phyloP scores from a whole-genome alignment of 1,284 basidiomycete genomes.

The Austroboletus niveus region DNA sequence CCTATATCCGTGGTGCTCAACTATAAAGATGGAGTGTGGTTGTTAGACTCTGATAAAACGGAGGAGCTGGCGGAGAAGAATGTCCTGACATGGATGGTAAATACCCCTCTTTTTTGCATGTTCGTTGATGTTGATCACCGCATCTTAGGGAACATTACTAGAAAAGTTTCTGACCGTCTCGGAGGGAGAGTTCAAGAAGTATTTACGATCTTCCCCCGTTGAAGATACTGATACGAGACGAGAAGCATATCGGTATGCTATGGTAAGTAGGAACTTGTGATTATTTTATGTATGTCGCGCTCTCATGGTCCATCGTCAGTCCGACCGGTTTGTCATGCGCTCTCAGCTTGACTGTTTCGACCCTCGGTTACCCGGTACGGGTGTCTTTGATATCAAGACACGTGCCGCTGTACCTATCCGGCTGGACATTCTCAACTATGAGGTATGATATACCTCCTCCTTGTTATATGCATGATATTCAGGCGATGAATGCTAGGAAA shows the following conservation, averaged over 20 bases:
- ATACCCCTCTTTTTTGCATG: slow-evolving; percentile 23
- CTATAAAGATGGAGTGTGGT: slow-evolving; percentile 68
- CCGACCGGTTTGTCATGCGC: slow-evolving; percentile 82
- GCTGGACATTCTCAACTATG: slow-evolving; percentile 83
- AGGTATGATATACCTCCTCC: slow-evolving; percentile 40
- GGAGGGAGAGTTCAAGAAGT: slow-evolving; percentile 62
- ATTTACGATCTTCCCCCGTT: slow-evolving; percentile 48
- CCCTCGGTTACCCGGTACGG: slow-evolving; percentile 78
- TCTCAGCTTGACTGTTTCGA: slow-evolving; percentile 94
- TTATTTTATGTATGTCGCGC: neutral
- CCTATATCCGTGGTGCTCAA: slow-evolving; percentile 74
- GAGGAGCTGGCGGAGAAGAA: slow-evolving; percentile 58
- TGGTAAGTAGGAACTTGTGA: slow-evolving; percentile 43
- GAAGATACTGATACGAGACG: slow-evolving; percentile 39
- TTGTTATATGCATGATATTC: neutral
- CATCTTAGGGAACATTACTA: slow-evolving; percentile 73
- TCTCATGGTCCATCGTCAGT: slow-evolving; percentile 40
- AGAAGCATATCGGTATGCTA: slow-evolving; percentile 84
- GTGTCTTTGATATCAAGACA: slow-evolving; percentile 97
- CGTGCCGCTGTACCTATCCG: slow-evolving; percentile 85
- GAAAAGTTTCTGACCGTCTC: slow-evolving; percentile 86
- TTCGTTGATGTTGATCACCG: neutral
- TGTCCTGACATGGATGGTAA: slow-evolving; percentile 78
- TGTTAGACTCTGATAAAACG: slow-evolving; percentile 72
- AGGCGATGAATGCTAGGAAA: slow-evolving; percentile 44